These are phyloP conservation scores for Chytriomyces sp. DNA, from an alignment of 192 early-diverging fungal species.

Conservation along the genomic window DNA sequence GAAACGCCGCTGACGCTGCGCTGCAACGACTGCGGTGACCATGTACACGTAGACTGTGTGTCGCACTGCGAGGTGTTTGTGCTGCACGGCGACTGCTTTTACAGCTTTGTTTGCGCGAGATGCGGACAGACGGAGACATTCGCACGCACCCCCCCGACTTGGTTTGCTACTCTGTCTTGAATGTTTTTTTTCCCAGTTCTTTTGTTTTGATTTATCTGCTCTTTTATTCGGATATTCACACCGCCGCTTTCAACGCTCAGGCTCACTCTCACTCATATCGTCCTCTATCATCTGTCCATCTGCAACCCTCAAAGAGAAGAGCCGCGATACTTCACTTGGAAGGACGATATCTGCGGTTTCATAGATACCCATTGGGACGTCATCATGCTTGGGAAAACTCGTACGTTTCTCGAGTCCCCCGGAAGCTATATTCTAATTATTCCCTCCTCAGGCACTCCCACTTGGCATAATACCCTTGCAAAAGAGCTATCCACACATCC, in stretches of 20 bases:
- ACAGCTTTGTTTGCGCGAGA: constrained; percentile 75
- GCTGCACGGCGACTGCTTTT: constrained; percentile 76
- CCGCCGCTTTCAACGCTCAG: constrained; percentile 42
- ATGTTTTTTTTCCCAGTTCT: too few relatives aligned
- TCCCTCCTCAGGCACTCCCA: constrained; percentile 60
- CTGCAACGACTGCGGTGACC: too few relatives aligned
- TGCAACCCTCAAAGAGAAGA: constrained; percentile 45
- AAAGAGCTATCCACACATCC: constrained; percentile 81
- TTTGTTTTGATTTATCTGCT: not conserved
- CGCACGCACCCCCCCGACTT: constrained; percentile 71
- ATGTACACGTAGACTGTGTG: not conserved
- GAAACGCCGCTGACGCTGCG: too few relatives aligned
- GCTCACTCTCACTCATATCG: constrained; percentile 73
- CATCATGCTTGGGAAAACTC: constrained; percentile 68
- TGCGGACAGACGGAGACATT: constrained; percentile 72
- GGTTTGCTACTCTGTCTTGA: constrained; percentile 43
- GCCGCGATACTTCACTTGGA: constrained; percentile 74
- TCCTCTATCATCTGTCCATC: constrained; percentile 74
- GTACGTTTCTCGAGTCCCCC: constrained; percentile 46
- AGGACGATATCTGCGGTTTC: constrained; percentile 79
- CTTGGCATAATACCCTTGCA: constrained; percentile 88
- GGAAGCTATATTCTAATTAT: too few relatives aligned
- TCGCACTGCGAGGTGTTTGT: constrained; percentile 32
- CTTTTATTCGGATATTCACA: not conserved
- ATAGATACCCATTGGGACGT: constrained; percentile 79